A percentile compares a stretch with the other conserved stretches of the same genome.
Evolutionary conservation across 176 grass and related monocot species (phyloP).

Genomic region (Oropetium thomaeum): DNA sequence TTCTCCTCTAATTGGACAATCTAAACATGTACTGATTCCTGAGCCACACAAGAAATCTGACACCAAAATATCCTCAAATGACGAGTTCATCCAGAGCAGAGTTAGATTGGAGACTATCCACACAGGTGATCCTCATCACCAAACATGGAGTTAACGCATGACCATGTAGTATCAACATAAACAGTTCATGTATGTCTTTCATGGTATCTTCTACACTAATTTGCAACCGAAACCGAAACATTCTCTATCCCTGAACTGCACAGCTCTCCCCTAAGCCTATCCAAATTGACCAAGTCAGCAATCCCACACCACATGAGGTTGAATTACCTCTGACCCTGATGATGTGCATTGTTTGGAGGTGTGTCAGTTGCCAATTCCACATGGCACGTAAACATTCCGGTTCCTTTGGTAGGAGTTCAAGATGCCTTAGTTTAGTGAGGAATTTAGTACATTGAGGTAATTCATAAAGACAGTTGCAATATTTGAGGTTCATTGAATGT

Average conservation of each 20-base stretch:
- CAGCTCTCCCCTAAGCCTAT: conserved; percentile 48
- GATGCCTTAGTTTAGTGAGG: conserved; percentile 38
- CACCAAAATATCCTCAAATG: conserved; percentile 32
- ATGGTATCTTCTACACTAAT: conserved; percentile 27
- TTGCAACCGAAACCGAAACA: not conserved
- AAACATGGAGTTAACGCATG: conserved; percentile 10
- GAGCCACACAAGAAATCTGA: conserved; percentile 39
- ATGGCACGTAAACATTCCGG: conserved; percentile 25
- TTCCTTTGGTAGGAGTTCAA: conserved; percentile 30
- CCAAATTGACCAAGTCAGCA: conserved; percentile 38
- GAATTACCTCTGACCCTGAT: conserved; percentile 28
- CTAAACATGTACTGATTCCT: conserved; percentile 25
- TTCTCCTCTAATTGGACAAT: conserved; percentile 26
- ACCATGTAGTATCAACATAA: conserved; percentile 42
- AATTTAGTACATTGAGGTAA: conserved; percentile 45
- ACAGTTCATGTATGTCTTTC: conserved; percentile 26
- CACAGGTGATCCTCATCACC: conserved; percentile 16
- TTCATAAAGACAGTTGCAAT: conserved; percentile 30
- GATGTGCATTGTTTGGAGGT: conserved; percentile 44
- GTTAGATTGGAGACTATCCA: conserved; percentile 14
- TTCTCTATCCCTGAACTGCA: conserved; percentile 40
- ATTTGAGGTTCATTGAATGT: conserved; percentile 41
- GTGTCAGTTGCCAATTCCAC: conserved; percentile 41
- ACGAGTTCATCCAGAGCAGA: conserved; percentile 27
- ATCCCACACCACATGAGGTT: conserved; percentile 43